These are phyloP conservation scores for Podila horticola DNA, from an alignment of 192 early-diverging fungal species.

Conservation along the genomic window DNA sequence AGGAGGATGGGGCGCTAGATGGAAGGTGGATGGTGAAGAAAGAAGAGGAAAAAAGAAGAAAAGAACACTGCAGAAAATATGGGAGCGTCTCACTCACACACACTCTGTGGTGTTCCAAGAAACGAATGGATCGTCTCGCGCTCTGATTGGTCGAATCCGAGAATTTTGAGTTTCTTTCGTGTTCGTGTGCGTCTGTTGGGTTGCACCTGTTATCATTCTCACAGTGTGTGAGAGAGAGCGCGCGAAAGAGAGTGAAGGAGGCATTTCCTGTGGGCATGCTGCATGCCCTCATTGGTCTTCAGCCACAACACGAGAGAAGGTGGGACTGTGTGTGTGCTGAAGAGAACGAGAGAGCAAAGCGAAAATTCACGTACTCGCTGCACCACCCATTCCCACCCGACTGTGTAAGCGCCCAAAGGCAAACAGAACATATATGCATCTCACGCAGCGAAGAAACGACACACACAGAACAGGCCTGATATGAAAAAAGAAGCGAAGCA, in stretches of 20 bases:
- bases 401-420: too few species aligned
- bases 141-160: conserved; percentile 37
- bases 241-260: neutral
- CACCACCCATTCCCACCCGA: neutral
- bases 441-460: too few species aligned
- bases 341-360: too few species aligned
- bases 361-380: neutral
- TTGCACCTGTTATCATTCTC: neutral
- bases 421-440: too few species aligned
- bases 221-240: neutral
- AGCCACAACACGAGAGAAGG: neutral
- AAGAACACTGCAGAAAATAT: conserved; percentile 5
- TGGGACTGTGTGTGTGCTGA: neutral
- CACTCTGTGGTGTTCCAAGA: neutral
- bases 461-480: too few species aligned
- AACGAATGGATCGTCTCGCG: conserved; percentile 30
- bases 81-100: neutral
- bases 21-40: neutral
- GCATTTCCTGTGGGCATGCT: neutral
- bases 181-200: neutral
- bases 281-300: neutral
- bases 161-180: neutral
- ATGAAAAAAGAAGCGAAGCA: too few species aligned
- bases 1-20: neutral
- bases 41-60: conserved; percentile 7